phyloP scores from a whole-genome alignment of 768 basidiomycete genomes.

The Plicaturopsis crispa region DNA sequence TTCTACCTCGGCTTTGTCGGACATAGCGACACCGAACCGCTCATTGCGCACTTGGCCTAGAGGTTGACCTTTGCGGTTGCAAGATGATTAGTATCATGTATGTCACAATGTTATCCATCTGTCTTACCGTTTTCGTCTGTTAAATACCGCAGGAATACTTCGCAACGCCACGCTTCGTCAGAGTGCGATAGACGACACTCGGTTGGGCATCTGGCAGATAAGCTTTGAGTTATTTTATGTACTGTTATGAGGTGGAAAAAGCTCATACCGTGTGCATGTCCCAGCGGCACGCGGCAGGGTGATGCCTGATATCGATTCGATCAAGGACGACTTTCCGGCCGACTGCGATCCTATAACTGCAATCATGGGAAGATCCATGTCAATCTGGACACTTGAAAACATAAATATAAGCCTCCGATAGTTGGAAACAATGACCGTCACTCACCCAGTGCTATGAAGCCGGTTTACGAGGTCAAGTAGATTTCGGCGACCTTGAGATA shows the following conservation, averaged over 20 bases:
- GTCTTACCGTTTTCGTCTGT: slow-evolving; percentile 14
- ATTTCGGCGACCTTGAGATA: slow-evolving; percentile 32
- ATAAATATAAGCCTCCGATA: not conserved
- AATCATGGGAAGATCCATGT: slow-evolving; percentile 69
- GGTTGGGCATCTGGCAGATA: slow-evolving; percentile 22
- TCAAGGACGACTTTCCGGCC: slow-evolving; percentile 71
- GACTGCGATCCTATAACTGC: slow-evolving; percentile 69
- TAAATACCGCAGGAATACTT: slow-evolving; percentile 22
- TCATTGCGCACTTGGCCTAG: slow-evolving; percentile 31
- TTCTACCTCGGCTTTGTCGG: slow-evolving; percentile 46
- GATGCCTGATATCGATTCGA: slow-evolving; percentile 71
- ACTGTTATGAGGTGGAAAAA: not conserved
- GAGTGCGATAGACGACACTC: slow-evolving; percentile 25
- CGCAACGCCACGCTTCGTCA: slow-evolving; percentile 18
- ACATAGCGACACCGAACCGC: slow-evolving; percentile 41
- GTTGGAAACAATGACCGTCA: not conserved
- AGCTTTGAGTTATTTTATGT: too few species aligned
- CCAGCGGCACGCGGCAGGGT: slow-evolving; percentile 65
- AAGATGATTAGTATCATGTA: too few species aligned
- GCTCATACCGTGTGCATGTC: slow-evolving; percentile 62
- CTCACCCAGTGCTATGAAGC: slow-evolving; percentile 55
- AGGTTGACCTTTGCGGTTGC: slow-evolving; percentile 27
- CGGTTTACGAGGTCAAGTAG: slow-evolving; percentile 57
- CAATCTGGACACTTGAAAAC: slow-evolving; percentile 46
- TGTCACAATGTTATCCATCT: too few species aligned